Evolutionary conservation across 2,329 filamentous ascomycete genomes (phyloP).

Genomic region (Clarireedia hainanense): DNA sequence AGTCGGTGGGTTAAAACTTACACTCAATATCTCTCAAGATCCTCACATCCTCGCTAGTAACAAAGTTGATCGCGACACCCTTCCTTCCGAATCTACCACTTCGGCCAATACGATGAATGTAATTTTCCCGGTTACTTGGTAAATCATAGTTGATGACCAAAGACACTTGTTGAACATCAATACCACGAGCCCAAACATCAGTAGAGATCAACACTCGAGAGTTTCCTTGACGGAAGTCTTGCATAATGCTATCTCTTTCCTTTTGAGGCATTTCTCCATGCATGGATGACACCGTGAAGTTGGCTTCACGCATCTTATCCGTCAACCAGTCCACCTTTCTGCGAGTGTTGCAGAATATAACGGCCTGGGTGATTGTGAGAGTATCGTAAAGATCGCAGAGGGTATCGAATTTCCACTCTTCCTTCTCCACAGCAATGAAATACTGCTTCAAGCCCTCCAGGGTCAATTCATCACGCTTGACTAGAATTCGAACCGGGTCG

Average conservation of each 20-base stretch:
- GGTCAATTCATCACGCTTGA: conserved; percentile 98
- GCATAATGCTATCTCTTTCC: conserved; percentile 98
- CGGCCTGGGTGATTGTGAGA: conserved; percentile 94
- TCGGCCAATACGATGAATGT: conserved; percentile 96
- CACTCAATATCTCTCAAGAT: conserved; percentile 95
- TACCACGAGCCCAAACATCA: conserved; percentile 95
- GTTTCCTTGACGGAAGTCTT: conserved; percentile 95
- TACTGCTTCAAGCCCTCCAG: conserved; percentile 97
- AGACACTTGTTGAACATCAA: conserved; percentile 97
- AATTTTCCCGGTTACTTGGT: conserved; percentile 97
- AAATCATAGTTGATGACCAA: conserved; percentile 99
- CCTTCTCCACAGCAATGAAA: conserved; percentile 98
- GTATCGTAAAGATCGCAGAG: conserved; percentile 98
- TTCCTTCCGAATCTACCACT: conserved; percentile 94
- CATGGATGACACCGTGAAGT: conserved; percentile 98
- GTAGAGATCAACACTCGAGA: conserved; percentile 94
- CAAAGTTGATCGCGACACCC: conserved; percentile 99
- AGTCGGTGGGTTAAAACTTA: conserved; percentile 39
- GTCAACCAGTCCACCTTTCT: conserved; percentile 99
- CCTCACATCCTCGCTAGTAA: conserved; percentile 94
- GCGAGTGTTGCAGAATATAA: conserved; percentile 99
- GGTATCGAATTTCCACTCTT: conserved; percentile 99
- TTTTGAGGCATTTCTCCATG: conserved; percentile 99
- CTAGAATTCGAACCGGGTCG: conserved; percentile 88
- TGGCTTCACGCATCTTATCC: conserved; percentile 97